Evolutionary conservation across 352 stramenopile species (phyloP), one percentile per base, ranked within the genome.

Genomic region (Globisporangium abappressorium): DNA sequence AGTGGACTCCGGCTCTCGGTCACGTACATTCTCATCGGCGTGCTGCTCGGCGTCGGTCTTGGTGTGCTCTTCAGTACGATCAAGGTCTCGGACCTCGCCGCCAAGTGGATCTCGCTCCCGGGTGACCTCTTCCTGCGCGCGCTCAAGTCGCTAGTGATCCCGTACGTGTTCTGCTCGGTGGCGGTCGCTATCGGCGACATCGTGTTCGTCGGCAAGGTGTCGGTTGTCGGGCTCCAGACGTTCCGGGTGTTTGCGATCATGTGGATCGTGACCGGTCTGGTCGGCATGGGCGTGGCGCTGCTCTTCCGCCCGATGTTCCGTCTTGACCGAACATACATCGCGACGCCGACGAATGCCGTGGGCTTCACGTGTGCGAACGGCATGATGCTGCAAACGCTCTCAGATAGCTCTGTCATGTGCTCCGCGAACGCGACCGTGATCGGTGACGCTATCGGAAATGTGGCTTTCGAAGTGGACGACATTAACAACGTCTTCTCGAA

Each of bases 81-180:
- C 9, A 68, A 78, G n/a, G 70, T 90, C 8, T 87, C 80, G 2
- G n/a, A 70, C 6, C 51, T 84, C 2, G 67, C 71, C 0, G 78
- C 80, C 11, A 63, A 79, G 43, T 91, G 82, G 84, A 79, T 95
- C 24, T 72, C 80, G n/a, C 65, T 94, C 20, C 87, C 87, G 0
- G 85, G 87, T 0, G 80, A 94, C 8, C 70, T 95, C 53, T 95
- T 94, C 66, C 66, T 93, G 9, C 80, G 87, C 30, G 87, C 84
- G 6, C 72, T 94, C 41, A 93, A 90, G 69, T 81, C 82, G 33
- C 71, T 95, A 5, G 85, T 93, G n/a, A 66, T 95, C 14, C 87
- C 87, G 22, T 89, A 93, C 63, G 84, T 93, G 2, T 95, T 95
- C 73, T 93, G 82, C 61, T 84, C 83, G 0, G 85, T 95, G 20